Evolutionary conservation across 2,329 filamentous ascomycete genomes (phyloP).

Genomic region (Colletotrichum sp.): DNA sequence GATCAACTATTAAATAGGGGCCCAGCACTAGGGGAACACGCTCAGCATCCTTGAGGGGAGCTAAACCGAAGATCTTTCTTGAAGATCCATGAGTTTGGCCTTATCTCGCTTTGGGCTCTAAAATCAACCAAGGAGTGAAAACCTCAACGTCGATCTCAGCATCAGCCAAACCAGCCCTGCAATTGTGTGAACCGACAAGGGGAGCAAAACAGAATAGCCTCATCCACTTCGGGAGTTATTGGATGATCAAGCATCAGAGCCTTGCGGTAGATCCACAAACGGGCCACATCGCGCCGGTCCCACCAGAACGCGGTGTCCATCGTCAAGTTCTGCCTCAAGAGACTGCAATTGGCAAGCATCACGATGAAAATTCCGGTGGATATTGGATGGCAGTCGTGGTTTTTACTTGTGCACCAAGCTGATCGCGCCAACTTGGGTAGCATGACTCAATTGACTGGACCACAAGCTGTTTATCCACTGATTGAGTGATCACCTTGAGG

Average conservation of each 20-base stretch:
- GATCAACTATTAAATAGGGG: background rate
- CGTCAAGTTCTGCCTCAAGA: background rate
- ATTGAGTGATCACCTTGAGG: background rate
- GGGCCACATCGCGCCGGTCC: background rate
- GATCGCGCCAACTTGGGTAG: background rate
- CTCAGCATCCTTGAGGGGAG: background rate
- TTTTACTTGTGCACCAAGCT: background rate
- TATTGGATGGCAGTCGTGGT: background rate
- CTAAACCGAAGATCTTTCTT: background rate
- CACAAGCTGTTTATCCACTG: background rate
- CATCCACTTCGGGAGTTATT: background rate
- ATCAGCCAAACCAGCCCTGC: background rate
- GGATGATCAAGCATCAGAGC: background rate
- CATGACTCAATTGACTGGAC: background rate
- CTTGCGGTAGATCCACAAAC: background rate
- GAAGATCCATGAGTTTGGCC: background rate
- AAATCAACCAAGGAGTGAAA: background rate
- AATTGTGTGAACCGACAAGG: background rate
- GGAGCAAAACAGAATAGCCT: background rate
- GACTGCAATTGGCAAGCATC: background rate
- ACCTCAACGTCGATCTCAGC: background rate
- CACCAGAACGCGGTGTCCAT: background rate
- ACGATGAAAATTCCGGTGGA: background rate
- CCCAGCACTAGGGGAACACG: too few species aligned
- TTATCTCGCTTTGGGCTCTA: background rate